Evolutionary conservation across 495 filamentous ascomycete species (phyloP).

Genomic region (Diplogelasinospora grovesii): DNA sequence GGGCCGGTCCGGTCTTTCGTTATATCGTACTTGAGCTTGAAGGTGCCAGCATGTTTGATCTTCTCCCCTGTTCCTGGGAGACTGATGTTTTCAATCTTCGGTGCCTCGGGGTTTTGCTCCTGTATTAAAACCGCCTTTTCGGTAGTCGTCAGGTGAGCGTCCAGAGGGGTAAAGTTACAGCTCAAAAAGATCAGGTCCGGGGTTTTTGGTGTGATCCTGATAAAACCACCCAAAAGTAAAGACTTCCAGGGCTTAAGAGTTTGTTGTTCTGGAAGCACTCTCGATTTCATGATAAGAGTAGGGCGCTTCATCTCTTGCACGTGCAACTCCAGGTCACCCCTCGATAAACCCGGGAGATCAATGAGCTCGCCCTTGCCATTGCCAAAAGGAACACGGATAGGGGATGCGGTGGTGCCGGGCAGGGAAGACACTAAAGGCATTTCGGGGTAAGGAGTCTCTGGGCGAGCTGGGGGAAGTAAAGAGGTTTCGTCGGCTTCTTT

Average conservation of each 20-base stretch:
- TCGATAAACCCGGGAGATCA: conserved; percentile 76
- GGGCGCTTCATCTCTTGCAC: conserved; percentile 56
- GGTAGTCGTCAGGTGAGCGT: conserved; percentile 67
- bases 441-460: conserved; percentile 63
- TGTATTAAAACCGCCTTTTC: conserved; percentile 69
- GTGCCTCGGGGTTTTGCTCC: conserved; percentile 41
- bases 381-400: conserved; percentile 84
- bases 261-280: conserved; percentile 59
- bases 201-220: conserved; percentile 75
- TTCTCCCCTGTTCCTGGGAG: conserved; percentile 47
- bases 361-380: conserved; percentile 84
- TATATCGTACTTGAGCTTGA: conserved; percentile 70
- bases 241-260: conserved; percentile 73
- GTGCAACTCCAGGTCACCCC: conserved; percentile 60
- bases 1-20: conserved; percentile 63
- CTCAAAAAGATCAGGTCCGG: conserved; percentile 57
- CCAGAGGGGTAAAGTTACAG: conserved; percentile 71
- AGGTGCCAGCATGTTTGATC: conserved; percentile 63
- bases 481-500: conserved; percentile 25
- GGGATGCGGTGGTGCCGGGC: conserved; percentile 89
- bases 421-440: conserved; percentile 81
- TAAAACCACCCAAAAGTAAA: conserved; percentile 77
- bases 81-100: conserved; percentile 53
- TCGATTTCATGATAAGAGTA: conserved; percentile 68
- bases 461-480: conserved; percentile 68